phyloP scores from a whole-genome alignment of 352 stramenopile genomes.

The Globisporangium paddicum region DNA sequence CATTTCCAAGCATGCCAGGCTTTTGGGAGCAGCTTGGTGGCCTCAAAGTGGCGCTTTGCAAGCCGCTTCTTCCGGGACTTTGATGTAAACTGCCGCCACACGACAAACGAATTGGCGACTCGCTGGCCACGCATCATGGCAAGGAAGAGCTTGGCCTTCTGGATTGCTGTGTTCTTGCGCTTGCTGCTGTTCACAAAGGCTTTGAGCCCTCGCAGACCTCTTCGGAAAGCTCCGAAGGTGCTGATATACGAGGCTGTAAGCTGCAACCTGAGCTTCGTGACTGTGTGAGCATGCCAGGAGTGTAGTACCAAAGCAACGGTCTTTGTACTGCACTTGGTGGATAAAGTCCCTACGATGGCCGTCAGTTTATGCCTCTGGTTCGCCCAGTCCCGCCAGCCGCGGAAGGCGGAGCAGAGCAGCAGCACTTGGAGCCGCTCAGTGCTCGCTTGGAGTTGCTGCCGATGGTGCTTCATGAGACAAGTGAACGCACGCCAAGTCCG shows the following conservation, averaged over 20 bases:
- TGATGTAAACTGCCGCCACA: constrained; percentile 18
- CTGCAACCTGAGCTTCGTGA: constrained; percentile 2
- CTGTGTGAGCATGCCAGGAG: constrained; percentile 18
- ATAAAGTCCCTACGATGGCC: constrained; percentile 18
- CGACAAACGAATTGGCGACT: constrained; percentile 13
- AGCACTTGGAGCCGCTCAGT: constrained; percentile 59
- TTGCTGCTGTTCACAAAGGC: constrained; percentile 8
- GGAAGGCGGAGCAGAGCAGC: constrained; percentile 49
- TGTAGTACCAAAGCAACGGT: constrained; percentile 11
- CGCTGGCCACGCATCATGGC: constrained; percentile 12
- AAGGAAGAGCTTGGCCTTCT: constrained; percentile 24
- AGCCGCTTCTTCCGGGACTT: constrained; percentile 18
- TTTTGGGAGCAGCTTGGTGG: constrained; percentile 23
- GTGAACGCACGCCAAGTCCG: constrained; percentile 26
- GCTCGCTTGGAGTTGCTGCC: constrained; percentile 38
- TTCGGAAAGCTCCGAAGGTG: constrained; percentile 16
- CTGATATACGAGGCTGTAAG: constrained; percentile 16
- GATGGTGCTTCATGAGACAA: constrained; percentile 13
- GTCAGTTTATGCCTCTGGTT: constrained; percentile 23
- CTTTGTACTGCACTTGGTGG: constrained; percentile 16
- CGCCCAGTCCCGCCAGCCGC: constrained; percentile 41
- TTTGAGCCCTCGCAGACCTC: constrained; percentile 18
- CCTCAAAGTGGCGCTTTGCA: constrained; percentile 20
- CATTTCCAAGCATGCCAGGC: constrained; percentile 23
- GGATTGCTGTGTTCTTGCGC: background rate